Percentiles rank a stretch among this genome's conserved stretches.
These are phyloP conservation scores for Phialophora verrucosa DNA, from an alignment of 2,329 filamentous ascomycete genomes.

Conservation along the genomic window DNA sequence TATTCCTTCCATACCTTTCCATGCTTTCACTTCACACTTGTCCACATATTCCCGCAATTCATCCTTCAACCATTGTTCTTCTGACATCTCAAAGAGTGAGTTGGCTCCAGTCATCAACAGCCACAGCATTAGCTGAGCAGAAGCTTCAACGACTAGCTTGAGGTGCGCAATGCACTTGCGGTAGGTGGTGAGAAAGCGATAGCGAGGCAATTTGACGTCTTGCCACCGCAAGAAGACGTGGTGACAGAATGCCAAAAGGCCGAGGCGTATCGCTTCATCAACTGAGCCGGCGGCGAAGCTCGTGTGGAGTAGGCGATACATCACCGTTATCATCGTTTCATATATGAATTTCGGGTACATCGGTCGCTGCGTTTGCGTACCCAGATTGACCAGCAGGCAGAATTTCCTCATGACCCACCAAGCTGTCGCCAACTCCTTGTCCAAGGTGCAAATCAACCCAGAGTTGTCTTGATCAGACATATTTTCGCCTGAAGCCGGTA, in stretches of 20 bases:
- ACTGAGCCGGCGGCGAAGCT: constrained; percentile 39
- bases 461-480: not conserved
- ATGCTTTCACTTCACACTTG: constrained; percentile 16
- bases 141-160: not conserved
- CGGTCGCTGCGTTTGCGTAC: constrained; percentile 30
- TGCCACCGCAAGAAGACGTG: constrained; percentile 50
- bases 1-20: constrained; percentile 37
- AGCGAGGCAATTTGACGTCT: constrained; percentile 36
- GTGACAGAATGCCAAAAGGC: constrained; percentile 48
- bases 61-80: constrained; percentile 22
- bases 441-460: constrained; percentile 30
- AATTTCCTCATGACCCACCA: constrained; percentile 42
- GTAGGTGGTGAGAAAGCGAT: constrained; percentile 30
- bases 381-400: constrained; percentile 41
- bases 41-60: constrained; percentile 3
- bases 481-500: constrained; percentile 1
- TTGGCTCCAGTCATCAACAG: constrained; percentile 35
- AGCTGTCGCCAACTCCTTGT: constrained; percentile 35
- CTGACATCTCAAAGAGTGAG: constrained; percentile 23
- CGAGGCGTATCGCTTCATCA: constrained; percentile 49
- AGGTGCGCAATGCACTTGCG: constrained; percentile 28
- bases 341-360: constrained; percentile 39
- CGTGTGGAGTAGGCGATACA: constrained; percentile 50
- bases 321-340: constrained; percentile 47
- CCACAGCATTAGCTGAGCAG: constrained; percentile 31